These are phyloP conservation scores for Termitomyces sp. DNA, from an alignment of 768 basidiomycete species.

Conservation along the genomic window DNA sequence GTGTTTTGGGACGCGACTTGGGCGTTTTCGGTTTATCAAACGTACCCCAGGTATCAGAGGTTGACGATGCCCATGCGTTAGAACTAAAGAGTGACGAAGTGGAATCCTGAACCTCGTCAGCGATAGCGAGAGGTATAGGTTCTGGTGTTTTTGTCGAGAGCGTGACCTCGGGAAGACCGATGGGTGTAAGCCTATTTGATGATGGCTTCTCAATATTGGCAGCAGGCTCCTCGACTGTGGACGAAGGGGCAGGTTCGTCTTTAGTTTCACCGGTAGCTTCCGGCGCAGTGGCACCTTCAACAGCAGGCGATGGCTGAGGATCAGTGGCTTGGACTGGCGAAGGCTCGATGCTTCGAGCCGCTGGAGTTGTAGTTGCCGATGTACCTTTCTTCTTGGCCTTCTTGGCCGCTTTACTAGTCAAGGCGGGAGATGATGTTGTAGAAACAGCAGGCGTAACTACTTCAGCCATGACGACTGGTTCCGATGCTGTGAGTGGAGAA, in stretches of 20 bases:
- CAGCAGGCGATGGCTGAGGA: conserved; percentile 5
- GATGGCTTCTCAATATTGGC: conserved; percentile 7
- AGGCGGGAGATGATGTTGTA: not conserved
- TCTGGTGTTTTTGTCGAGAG: conserved; percentile 15
- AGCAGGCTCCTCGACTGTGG: not conserved
- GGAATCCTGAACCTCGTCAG: conserved; percentile 9
- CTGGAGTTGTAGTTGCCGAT: conserved; percentile 14
- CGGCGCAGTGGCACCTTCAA: not conserved
- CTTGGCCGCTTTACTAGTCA: conserved; percentile 9
- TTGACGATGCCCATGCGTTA: conserved; percentile 6
- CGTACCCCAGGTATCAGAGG: conserved; percentile 9
- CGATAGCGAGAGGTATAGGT: not conserved
- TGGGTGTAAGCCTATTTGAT: conserved; percentile 14
- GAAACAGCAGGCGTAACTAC: conserved; percentile 4
- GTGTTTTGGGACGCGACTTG: conserved; percentile 13
- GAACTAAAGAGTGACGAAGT: conserved; percentile 14
- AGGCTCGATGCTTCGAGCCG: conserved; percentile 6
- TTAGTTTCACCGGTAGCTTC: conserved; percentile 11
- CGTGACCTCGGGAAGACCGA: conserved; percentile 17
- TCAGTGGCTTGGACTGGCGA: conserved; percentile 5
- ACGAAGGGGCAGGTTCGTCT: conserved; percentile 15
- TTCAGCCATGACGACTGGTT: conserved; percentile 13
- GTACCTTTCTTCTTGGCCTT: conserved; percentile 15
- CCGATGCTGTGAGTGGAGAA: conserved; percentile 17
- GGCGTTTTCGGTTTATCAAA: conserved; percentile 14